Conservation (phyloP, 177 flowering plant species). For the Vitis hybrid region DNA sequence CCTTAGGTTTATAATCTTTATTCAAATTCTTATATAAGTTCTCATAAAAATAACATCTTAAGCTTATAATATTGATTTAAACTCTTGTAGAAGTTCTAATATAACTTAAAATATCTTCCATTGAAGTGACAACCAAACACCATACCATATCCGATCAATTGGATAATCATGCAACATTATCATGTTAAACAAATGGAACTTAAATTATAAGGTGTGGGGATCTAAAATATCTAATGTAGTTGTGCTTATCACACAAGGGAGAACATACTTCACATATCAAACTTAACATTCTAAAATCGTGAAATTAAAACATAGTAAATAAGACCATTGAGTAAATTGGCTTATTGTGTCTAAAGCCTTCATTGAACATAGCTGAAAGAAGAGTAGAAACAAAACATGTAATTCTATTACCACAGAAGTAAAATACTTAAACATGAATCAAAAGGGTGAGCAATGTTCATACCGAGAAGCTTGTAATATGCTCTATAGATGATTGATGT, state of each 20-base stretch:
- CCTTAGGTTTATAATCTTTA: too few relatives aligned
- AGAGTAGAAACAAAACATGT: not conserved
- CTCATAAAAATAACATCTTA: too few relatives aligned
- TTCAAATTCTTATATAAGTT: too few relatives aligned
- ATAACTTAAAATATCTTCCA: too few relatives aligned
- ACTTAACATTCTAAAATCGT: not conserved
- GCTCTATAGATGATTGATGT: conserved; percentile 85
- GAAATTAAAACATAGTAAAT: not conserved
- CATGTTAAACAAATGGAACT: too few relatives aligned
- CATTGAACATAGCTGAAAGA: not conserved
- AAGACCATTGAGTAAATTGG: not conserved
- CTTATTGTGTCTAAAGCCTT: not conserved
- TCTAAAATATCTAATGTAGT: not conserved
- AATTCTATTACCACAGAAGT: not conserved
- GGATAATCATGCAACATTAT: too few relatives aligned
- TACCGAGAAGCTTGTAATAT: conserved; percentile 86
- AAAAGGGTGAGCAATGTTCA: not conserved
- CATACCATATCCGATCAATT: too few relatives aligned
- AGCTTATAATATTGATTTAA: too few relatives aligned
- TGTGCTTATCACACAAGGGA: too few relatives aligned
- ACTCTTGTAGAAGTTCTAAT: too few relatives aligned
- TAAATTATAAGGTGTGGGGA: too few relatives aligned
- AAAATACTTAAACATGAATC: not conserved
- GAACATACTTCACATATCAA: not conserved
- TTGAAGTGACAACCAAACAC: too few relatives aligned